Base-by-base conservation (phyloP, 495 filamentous ascomycete species). In the Cladorrhinum samala region DNA sequence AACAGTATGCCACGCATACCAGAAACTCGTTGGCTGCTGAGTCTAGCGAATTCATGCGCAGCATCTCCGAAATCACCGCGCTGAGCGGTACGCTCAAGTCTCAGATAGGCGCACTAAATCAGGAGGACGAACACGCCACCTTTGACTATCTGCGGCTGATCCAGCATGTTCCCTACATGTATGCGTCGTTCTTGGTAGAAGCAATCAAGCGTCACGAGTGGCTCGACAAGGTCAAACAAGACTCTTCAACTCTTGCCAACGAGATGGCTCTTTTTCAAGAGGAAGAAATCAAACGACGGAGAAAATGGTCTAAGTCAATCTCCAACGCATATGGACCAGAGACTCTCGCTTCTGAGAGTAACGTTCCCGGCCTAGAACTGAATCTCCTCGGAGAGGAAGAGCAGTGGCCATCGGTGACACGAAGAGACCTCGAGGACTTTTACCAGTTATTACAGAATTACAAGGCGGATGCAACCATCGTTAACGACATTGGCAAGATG, bases 261-360 rank as follows among this genome's bases (percentile, higher is more conserved):
- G 93, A 96, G 58, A 87, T 96, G 77, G 88, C 89, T 14, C 70
- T 86, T 19, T 86, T 92, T 56, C 86, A 87, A 62, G 92, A 96
- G 50, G 92, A 96, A 65, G 94, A 99, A 63, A 77, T 86, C 61
- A 86, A 88, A 57, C 81, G 93, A 24, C 77, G 93, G 38, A 88
- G 87, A 63, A 93, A 87, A 58, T 98, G 94, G 94, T 71, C 89
- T 54, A 93, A 91, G 58, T 84, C 74, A 41, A 85, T 91, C 57
- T 88, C 83, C 1, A 79, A 81, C 46, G 66, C 69, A 0, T 77
- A 76, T 46, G 72, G 69, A 4, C 72, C 73, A 6, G 62, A 68
- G 27, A 60, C 52, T 1, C 51, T 54, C 30, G 47, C 49, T 14
- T 45, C 49, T 2, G 80, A 82, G 9, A 72, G 54, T 44, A 71